phyloP scores from a whole-genome alignment of 371 early-diverging fungal genomes.

The Mucor indicus region DNA sequence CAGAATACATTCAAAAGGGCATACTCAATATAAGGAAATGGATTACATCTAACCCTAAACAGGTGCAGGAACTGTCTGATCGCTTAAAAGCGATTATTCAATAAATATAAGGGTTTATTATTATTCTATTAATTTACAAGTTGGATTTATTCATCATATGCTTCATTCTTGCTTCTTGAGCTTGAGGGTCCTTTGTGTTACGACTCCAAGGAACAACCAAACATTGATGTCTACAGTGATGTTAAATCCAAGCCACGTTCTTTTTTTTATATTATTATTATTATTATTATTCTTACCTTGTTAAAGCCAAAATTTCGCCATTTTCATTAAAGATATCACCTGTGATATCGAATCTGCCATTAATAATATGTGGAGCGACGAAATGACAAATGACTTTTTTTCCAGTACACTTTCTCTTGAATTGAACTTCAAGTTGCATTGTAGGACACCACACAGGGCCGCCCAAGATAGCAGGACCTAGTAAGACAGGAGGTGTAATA shows the following conservation, averaged over 20 bases:
- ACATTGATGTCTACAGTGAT: slow-evolving; percentile 33
- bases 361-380: slow-evolving; percentile 38
- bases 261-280: too few relatives aligned
- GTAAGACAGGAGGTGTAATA: slow-evolving; percentile 29
- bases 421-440: slow-evolving; percentile 46
- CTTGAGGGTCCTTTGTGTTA: slow-evolving; percentile 8
- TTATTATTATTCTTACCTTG: too few relatives aligned
- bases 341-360: slow-evolving; percentile 37
- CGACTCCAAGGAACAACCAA: slow-evolving; percentile 39
- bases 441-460: slow-evolving; percentile 44
- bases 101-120: too few relatives aligned
- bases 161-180: neutral
- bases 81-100: too few relatives aligned
- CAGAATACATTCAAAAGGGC: slow-evolving; percentile 12
- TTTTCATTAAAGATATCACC: slow-evolving; percentile 40
- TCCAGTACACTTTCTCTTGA: slow-evolving; percentile 34
- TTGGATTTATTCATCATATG: neutral
- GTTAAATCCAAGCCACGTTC: neutral
- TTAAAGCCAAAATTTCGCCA: slow-evolving; percentile 35
- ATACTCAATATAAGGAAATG: neutral
- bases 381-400: slow-evolving; percentile 29
- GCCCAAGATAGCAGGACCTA: slow-evolving; percentile 25
- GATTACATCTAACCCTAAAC: slow-evolving; percentile 2
- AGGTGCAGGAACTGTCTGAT: too few relatives aligned
- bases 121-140: too few relatives aligned